Evolutionary conservation across 345 rosid genomes (phyloP).

Genomic region (Litchi chinensis): DNA sequence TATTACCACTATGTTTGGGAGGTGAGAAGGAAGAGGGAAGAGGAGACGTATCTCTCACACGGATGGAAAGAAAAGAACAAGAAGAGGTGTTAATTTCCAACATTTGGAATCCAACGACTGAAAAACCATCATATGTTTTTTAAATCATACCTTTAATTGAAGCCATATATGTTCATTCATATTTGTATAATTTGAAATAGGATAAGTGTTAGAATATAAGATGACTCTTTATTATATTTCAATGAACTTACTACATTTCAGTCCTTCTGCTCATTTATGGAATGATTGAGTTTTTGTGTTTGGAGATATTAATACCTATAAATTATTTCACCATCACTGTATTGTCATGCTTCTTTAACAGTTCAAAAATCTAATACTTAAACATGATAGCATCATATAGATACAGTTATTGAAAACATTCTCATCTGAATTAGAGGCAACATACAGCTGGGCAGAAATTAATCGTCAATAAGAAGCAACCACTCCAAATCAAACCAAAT

Average conservation of each 20-base stretch:
- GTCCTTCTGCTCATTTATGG: background rate
- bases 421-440: background rate
- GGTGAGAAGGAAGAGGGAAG: background rate
- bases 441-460: no score
- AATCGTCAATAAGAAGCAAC: background rate
- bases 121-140: background rate
- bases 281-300: background rate
- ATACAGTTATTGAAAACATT: background rate
- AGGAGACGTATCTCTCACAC: background rate
- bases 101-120: background rate
- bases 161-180: background rate
- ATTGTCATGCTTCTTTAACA: background rate
- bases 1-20: background rate
- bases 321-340: background rate
- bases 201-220: background rate
- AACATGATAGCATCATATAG: background rate
- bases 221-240: background rate
- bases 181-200: background rate
- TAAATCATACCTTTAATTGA: background rate
- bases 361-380: constrained; percentile 1
- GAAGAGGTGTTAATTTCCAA: background rate
- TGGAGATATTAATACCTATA: background rate
- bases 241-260: background rate
- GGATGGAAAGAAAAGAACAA: background rate
- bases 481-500: background rate